phyloP scores from a whole-genome alignment of 805 yeast genomes.

The Candida succiphila region DNA sequence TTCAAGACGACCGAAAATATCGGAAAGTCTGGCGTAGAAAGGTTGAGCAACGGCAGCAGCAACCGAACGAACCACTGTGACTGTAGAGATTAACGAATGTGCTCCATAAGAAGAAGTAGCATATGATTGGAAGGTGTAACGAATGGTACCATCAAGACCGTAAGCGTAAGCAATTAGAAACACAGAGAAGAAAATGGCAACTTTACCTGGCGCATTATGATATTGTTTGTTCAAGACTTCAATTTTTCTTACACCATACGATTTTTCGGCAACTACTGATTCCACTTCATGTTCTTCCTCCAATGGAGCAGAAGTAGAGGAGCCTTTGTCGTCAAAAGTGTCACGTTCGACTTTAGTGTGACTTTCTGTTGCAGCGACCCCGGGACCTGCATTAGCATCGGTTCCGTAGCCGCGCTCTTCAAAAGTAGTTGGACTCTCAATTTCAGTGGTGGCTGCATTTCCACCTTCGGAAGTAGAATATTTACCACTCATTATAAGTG shows the following conservation, averaged over 20 bases:
- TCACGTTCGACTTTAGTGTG: too few species aligned
- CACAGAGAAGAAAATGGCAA: constrained; percentile 34
- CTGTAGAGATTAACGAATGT: constrained; percentile 50
- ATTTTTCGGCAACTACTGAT: constrained; percentile 10
- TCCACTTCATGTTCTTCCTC: neutral
- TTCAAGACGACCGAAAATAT: constrained; percentile 56
- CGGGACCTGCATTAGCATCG: too few species aligned
- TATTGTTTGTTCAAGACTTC: constrained; percentile 47
- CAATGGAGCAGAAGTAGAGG: neutral
- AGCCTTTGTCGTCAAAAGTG: neutral
- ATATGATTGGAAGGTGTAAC: constrained; percentile 39
- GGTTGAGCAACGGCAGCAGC: constrained; percentile 62
- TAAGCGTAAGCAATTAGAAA: constrained; percentile 50
- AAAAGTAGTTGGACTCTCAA: too few species aligned
- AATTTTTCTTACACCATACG: constrained; percentile 45
- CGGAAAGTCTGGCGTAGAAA: constrained; percentile 52
- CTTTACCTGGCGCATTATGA: constrained; percentile 21
- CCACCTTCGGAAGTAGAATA: too few species aligned
- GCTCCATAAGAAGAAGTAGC: constrained; percentile 45
- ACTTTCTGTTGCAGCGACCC: too few species aligned
- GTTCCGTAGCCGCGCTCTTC: too few species aligned
- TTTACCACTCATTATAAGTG: too few species aligned
- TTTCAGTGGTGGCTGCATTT: too few species aligned
- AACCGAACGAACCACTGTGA: constrained; percentile 47
- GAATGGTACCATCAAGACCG: constrained; percentile 44